These are phyloP conservation scores for Tagetes patula DNA, from an alignment of 129 eudicot species.

Conservation along the genomic window DNA sequence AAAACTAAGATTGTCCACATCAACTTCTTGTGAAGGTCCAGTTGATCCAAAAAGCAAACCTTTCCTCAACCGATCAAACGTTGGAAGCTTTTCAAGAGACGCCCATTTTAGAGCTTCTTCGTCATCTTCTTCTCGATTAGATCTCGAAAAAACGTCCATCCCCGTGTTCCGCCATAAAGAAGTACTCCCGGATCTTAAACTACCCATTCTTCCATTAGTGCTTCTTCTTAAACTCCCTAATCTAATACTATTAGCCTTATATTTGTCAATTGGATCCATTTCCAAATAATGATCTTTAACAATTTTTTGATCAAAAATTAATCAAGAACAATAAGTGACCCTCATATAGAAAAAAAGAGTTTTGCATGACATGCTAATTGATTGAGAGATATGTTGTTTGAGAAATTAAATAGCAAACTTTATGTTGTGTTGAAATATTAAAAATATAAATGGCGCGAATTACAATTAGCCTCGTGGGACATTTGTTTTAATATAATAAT, in stretches of 20 bases:
- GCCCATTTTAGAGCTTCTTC: conserved; percentile 94
- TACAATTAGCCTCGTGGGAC: not conserved
- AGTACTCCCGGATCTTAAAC: conserved; percentile 48
- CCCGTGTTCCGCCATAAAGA: conserved; percentile 53
- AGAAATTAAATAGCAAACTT: not conserved
- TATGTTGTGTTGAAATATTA: not conserved
- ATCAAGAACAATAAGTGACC: not conserved
- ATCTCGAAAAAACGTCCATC: conserved; percentile 49
- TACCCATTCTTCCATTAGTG: conserved; percentile 29
- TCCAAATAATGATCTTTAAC: not conserved
- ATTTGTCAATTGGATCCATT: conserved; percentile 33
- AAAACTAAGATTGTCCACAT: conserved; percentile 51
- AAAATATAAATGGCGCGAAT: not conserved
- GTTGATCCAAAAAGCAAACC: conserved; percentile 58
- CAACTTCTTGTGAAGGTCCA: conserved; percentile 55
- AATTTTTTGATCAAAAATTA: not conserved
- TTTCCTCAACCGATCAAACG: conserved; percentile 64
- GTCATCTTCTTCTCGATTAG: conserved; percentile 63
- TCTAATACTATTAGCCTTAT: conserved; percentile 29
- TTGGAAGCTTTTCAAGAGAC: conserved; percentile 72
- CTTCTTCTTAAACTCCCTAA: conserved; percentile 28
- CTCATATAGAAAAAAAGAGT: not conserved
- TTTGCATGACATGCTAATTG: not conserved
- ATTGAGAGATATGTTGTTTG: not conserved
- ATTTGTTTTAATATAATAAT: not conserved